phyloP scores from a whole-genome alignment of 441 rosid species.

The Pelargonium australe region DNA sequence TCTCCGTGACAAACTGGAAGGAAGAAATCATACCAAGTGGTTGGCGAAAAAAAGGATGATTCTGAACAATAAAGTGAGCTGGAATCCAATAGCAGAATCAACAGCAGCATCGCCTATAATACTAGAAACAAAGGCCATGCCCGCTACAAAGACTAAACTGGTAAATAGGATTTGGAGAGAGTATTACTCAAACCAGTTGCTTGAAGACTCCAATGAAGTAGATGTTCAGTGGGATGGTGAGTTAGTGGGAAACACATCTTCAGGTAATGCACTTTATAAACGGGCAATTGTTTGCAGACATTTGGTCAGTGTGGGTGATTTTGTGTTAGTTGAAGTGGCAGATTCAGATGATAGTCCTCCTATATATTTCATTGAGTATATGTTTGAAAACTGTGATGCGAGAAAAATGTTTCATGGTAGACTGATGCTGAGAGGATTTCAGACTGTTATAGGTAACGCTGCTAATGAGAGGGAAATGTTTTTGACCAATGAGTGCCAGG shows the following conservation, averaged over 20 bases:
- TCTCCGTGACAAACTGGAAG: constrained; percentile 60
- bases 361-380: constrained; percentile 63
- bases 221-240: constrained; percentile 47
- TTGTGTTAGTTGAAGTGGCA: constrained; percentile 37
- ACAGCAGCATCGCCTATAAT: constrained; percentile 32
- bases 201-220: constrained; percentile 49
- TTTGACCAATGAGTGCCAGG: constrained; percentile 50
- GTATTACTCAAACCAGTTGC: constrained; percentile 55
- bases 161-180: constrained; percentile 84
- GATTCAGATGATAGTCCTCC: constrained; percentile 37
- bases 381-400: constrained; percentile 53
- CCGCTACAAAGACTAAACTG: constrained; percentile 68
- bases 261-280: constrained; percentile 47
- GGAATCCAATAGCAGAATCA: constrained; percentile 52
- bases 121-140: constrained; percentile 64
- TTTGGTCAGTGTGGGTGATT: constrained; percentile 44
- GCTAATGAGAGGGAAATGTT: constrained; percentile 70
- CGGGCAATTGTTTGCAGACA: constrained; percentile 47
- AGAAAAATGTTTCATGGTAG: constrained; percentile 73
- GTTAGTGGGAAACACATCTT: constrained; percentile 33
- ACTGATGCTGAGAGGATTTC: constrained; percentile 46
- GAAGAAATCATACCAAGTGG: constrained; percentile 68
- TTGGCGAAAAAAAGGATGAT: constrained; percentile 40
- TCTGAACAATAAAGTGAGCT: constrained; percentile 35
- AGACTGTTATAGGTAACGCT: constrained; percentile 64